phyloP scores from a whole-genome alignment of 768 basidiomycete genomes.

The Gymnopilus junonius region DNA sequence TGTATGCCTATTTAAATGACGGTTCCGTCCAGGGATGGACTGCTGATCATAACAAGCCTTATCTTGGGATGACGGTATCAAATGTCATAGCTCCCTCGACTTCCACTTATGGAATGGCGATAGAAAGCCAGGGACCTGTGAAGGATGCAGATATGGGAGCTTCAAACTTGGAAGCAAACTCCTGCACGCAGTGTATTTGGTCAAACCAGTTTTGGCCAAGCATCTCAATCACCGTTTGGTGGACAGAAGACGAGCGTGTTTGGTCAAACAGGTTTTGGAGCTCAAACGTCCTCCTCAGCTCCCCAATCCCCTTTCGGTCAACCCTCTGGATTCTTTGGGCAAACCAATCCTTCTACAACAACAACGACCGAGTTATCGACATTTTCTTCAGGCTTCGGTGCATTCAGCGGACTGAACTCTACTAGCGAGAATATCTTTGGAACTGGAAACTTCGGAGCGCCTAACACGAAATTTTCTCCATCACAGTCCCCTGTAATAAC shows the following conservation, averaged over 20 bases:
- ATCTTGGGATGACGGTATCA: slow-evolving; percentile 55
- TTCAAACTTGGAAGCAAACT: slow-evolving; percentile 2
- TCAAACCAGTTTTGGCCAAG: slow-evolving; percentile 28
- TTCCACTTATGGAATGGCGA: slow-evolving; percentile 6
- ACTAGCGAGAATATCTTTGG: slow-evolving; percentile 29
- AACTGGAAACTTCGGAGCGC: slow-evolving; percentile 28
- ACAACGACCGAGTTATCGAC: slow-evolving; percentile 29
- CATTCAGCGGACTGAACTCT: slow-evolving; percentile 23
- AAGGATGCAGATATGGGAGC: slow-evolving; percentile 29
- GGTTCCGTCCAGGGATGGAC: slow-evolving; percentile 82
- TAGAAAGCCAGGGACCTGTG: slow-evolving; percentile 11
- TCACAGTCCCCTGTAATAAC: slow-evolving; percentile 36
- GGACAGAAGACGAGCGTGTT: slow-evolving; percentile 25
- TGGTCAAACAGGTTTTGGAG: slow-evolving; percentile 27
- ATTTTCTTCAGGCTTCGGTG: slow-evolving; percentile 25
- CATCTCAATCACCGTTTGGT: slow-evolving; percentile 27
- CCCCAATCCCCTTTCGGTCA: slow-evolving; percentile 34
- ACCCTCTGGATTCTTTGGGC: slow-evolving; percentile 25
- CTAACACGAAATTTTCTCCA: background rate
- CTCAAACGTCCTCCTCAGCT: slow-evolving; percentile 25
- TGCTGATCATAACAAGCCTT: slow-evolving; percentile 61
- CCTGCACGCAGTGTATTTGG: slow-evolving; percentile 21
- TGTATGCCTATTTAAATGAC: slow-evolving; percentile 80
- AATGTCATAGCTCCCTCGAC: slow-evolving; percentile 17
- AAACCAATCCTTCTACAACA: slow-evolving; percentile 26